phyloP scores from a whole-genome alignment of 163 green algal genomes.

The Chlorella variabilis region DNA sequence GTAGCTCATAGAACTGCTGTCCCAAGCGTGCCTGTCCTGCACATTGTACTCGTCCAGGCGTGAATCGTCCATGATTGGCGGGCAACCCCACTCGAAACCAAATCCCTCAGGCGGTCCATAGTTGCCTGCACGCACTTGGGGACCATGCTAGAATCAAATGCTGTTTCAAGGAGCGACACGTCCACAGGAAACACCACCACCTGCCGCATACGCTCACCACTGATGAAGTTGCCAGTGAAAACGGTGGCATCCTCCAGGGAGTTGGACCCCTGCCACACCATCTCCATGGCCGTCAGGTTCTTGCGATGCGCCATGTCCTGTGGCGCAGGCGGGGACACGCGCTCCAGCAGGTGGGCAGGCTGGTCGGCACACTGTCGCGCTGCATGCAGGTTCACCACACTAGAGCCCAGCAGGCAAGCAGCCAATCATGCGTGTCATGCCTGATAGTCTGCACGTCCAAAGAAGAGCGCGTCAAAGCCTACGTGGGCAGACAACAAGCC shows the following conservation, averaged over 20 bases:
- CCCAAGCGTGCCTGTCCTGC: conserved; percentile 49
- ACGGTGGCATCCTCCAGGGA: conserved; percentile 61
- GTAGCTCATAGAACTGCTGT: no score
- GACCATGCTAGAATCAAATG: background rate
- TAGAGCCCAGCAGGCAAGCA: background rate
- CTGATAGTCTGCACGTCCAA: conserved; percentile 84
- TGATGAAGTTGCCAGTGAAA: conserved; percentile 72
- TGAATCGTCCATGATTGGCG: conserved; percentile 68
- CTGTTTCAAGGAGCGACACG: no score
- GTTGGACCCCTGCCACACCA: conserved; percentile 75
- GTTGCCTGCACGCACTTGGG: conserved; percentile 59
- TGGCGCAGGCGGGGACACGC: background rate
- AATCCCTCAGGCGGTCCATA: conserved; percentile 84
- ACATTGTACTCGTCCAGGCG: conserved; percentile 80
- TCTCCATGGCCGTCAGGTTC: conserved; percentile 72
- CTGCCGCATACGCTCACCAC: conserved; percentile 28
- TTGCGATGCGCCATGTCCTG: conserved; percentile 62
- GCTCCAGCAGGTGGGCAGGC: no score
- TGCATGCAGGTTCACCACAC: no score
- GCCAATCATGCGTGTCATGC: conserved; percentile 41
- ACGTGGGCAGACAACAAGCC: conserved; percentile 65
- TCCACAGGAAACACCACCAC: no score
- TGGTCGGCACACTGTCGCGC: no score
- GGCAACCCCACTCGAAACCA: conserved; percentile 66
- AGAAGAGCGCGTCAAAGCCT: conserved; percentile 86